Evolutionary conservation across 768 basidiomycete genomes (phyloP).

Genomic region (Neoboletus brunneissimus): DNA sequence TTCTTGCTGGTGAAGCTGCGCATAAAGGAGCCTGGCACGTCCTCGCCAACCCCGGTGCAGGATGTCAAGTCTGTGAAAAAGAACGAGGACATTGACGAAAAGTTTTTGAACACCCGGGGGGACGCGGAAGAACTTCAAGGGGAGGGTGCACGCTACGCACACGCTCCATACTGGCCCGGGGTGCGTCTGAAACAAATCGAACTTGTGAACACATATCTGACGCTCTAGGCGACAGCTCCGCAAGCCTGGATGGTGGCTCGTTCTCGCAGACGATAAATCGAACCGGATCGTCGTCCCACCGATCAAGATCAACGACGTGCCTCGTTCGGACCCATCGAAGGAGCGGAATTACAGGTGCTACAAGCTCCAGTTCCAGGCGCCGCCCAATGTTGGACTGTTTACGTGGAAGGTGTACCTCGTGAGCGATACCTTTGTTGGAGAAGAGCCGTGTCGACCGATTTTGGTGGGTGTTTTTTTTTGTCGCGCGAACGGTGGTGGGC

Average conservation of each 20-base stretch:
- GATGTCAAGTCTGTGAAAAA: conserved; percentile 43
- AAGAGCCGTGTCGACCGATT: conserved; percentile 69
- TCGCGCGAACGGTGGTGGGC: not conserved
- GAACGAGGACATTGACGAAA: conserved; percentile 64
- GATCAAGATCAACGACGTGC: conserved; percentile 75
- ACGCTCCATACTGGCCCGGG: conserved; percentile 90
- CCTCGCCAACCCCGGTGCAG: conserved; percentile 29
- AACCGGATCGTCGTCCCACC: conserved; percentile 88
- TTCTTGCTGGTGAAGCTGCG: conserved; percentile 83
- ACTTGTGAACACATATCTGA: not conserved
- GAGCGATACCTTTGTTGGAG: conserved; percentile 87
- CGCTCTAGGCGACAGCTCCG: conserved; percentile 52
- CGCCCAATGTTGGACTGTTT: conserved; percentile 76
- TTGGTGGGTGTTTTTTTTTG: conserved; percentile 49
- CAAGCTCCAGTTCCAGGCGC: conserved; percentile 94
- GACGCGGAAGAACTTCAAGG: conserved; percentile 62
- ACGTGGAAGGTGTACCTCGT: conserved; percentile 86
- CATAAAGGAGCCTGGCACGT: conserved; percentile 52
- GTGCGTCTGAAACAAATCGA: conserved; percentile 42
- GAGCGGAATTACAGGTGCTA: conserved; percentile 72
- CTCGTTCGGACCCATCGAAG: conserved; percentile 49
- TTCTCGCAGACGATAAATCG: conserved; percentile 83
- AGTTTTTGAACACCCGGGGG: conserved; percentile 61
- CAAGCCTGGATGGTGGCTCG: conserved; percentile 90
- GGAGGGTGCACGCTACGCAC: conserved; percentile 58